Percentiles rank a stretch among this genome's conserved stretches.
Conservation (phyloP, 1,284 basidiomycete species). For the Rhizopogon parksii region DNA sequence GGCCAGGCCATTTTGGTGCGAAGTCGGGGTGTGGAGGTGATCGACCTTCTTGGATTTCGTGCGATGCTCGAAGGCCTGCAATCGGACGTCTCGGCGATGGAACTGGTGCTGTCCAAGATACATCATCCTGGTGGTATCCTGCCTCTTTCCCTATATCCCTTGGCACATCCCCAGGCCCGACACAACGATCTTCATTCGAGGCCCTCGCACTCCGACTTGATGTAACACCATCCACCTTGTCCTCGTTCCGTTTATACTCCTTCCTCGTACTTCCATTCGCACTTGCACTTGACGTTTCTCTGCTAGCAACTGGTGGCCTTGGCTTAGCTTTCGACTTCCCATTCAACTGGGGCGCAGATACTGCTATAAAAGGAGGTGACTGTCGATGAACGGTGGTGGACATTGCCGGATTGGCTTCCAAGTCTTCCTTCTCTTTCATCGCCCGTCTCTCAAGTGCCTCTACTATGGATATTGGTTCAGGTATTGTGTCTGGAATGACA, state of each 20-base stretch:
- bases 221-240: slow-evolving; percentile 19
- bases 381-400: slow-evolving; percentile 26
- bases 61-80: slow-evolving; percentile 14
- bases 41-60: slow-evolving; percentile 12
- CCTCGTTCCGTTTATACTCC: slow-evolving; percentile 22
- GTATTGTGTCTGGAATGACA: slow-evolving; percentile 52
- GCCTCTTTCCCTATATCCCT: slow-evolving; percentile 20
- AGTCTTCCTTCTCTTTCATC: slow-evolving; percentile 48
- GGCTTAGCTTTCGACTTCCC: slow-evolving; percentile 36
- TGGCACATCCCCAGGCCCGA: slow-evolving; percentile 15
- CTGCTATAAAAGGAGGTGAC: slow-evolving; percentile 10
- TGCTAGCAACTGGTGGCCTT: slow-evolving; percentile 26
- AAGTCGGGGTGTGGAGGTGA: slow-evolving; percentile 15
- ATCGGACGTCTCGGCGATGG: slow-evolving; percentile 21
- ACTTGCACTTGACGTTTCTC: slow-evolving; percentile 31
- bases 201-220: slow-evolving; percentile 26
- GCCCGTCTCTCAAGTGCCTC: slow-evolving; percentile 52
- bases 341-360: slow-evolving; percentile 21
- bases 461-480: slow-evolving; percentile 49
- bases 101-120: slow-evolving; percentile 20
- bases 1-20: slow-evolving; percentile 31
- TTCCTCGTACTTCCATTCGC: slow-evolving; percentile 16
- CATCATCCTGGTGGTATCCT: slow-evolving; percentile 15
- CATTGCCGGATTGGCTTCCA: slow-evolving; percentile 55
- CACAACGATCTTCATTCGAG: slow-evolving; percentile 16